Evolutionary conservation across 305 asterid species (phyloP).

Genomic region (Petunia hybrid): DNA sequence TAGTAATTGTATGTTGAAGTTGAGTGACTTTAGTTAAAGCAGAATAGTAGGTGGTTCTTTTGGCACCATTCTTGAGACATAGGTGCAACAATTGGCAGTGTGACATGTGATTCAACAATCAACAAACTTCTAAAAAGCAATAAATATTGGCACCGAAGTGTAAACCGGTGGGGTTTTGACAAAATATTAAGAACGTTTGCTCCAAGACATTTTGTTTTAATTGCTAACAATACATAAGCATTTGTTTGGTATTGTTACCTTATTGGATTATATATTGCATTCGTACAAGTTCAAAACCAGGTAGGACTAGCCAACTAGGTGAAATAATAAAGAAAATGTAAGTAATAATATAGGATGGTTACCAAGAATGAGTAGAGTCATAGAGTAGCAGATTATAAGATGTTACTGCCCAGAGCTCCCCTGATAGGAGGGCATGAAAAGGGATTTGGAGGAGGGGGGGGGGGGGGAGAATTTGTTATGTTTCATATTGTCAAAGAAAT

Average conservation of each 20-base stretch:
- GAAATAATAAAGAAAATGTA: too few relatives aligned
- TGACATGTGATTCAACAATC: constrained; percentile 19
- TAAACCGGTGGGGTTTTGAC: not conserved
- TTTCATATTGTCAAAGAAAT: too few relatives aligned
- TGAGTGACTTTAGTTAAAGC: not conserved
- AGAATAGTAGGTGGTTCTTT: not conserved
- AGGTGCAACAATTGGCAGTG: constrained; percentile 22
- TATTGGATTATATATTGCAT: not conserved
- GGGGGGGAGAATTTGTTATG: too few relatives aligned
- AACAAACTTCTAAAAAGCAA: not conserved
- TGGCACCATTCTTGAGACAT: not conserved
- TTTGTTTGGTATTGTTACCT: not conserved
- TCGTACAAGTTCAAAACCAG: not conserved
- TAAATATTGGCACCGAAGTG: not conserved
- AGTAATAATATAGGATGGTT: too few relatives aligned
- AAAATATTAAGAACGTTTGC: not conserved
- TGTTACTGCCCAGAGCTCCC: too few relatives aligned
- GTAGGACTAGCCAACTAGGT: too few relatives aligned
- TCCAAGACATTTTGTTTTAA: not conserved
- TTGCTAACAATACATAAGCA: not conserved
- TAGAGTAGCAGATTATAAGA: too few relatives aligned
- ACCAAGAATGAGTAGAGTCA: too few relatives aligned
- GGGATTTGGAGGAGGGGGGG: too few relatives aligned
- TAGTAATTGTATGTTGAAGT: not conserved
- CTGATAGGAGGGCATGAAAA: too few relatives aligned